Conservation (phyloP, 2,329 filamentous ascomycete species). For the Ilyonectria robusta region DNA sequence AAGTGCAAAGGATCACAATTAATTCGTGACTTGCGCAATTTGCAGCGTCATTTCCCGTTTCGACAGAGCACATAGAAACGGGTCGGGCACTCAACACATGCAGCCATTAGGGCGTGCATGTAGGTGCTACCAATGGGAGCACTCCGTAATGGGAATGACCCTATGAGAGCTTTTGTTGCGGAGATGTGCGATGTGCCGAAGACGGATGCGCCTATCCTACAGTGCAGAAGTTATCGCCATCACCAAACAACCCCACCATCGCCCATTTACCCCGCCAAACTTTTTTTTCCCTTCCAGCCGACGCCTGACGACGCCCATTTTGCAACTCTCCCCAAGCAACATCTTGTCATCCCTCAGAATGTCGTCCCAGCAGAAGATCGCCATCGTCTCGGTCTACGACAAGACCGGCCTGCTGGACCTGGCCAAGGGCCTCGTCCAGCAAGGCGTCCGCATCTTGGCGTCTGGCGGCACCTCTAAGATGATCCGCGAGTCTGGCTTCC, state of each 20-base stretch:
- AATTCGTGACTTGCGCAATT: not conserved
- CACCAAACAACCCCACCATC: constrained; percentile 32
- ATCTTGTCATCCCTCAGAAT: constrained; percentile 48
- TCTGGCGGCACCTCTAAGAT: constrained; percentile 96
- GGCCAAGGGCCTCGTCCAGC: constrained; percentile 89
- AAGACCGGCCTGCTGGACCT: constrained; percentile 96
- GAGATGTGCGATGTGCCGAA: constrained; percentile 4
- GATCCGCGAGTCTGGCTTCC: constrained; percentile 96
- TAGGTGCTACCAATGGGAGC: not conserved
- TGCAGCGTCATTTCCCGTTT: not conserved
- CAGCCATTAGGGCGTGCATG: constrained; percentile 5
- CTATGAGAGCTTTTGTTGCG: constrained; percentile 5
- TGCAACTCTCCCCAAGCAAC: constrained; percentile 26
- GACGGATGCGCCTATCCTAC: not conserved
- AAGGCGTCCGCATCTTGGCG: constrained; percentile 92
- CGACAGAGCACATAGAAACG: not conserved
- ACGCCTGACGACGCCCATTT: constrained; percentile 39
- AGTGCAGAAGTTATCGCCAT: constrained; percentile 13
- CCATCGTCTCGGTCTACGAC: constrained; percentile 98
- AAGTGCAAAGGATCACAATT: not conserved
- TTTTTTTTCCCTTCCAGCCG: constrained; percentile 43
- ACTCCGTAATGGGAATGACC: not conserved
- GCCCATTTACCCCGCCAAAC: constrained; percentile 48
- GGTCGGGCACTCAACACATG: constrained; percentile 1
- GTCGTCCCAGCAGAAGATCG: constrained; percentile 70